These are phyloP conservation scores for Thalia dealbata DNA, from an alignment of 176 grass and related monocot genomes.

Conservation along the genomic window DNA sequence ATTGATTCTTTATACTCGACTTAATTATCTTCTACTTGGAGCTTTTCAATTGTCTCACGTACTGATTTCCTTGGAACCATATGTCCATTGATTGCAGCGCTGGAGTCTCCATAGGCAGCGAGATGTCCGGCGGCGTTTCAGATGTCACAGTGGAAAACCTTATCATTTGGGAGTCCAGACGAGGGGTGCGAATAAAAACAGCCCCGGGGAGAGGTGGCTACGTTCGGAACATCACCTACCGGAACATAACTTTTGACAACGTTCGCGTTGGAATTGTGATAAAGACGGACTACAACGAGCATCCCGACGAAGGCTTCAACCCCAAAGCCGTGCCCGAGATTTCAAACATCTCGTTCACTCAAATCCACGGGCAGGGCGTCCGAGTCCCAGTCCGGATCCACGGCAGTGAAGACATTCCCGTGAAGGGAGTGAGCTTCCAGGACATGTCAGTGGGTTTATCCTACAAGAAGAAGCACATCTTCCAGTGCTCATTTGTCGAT, in stretches of 20 bases:
- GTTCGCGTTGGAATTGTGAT: slow-evolving; percentile 10
- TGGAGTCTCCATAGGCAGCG: slow-evolving; percentile 25
- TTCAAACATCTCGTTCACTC: slow-evolving; percentile 49
- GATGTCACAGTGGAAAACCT: slow-evolving; percentile 15
- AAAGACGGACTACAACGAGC: slow-evolving; percentile 34
- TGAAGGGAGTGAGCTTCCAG: slow-evolving; percentile 54
- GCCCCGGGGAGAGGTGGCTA: slow-evolving; percentile 15
- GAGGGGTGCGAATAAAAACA: slow-evolving; percentile 14
- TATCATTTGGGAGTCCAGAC: slow-evolving; percentile 5
- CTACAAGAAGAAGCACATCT: slow-evolving; percentile 97
- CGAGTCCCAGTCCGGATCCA: slow-evolving; percentile 78
- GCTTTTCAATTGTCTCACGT: neutral
- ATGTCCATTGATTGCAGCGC: slow-evolving; percentile 35
- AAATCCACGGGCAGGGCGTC: slow-evolving; percentile 61
- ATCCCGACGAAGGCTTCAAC: slow-evolving; percentile 68
- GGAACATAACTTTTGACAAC: slow-evolving; percentile 9
- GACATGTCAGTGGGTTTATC: slow-evolving; percentile 73
- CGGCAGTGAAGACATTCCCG: slow-evolving; percentile 69
- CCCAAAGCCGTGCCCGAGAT: slow-evolving; percentile 47
- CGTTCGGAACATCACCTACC: slow-evolving; percentile 5
- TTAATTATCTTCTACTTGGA: neutral
- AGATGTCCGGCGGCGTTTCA: slow-evolving; percentile 18
- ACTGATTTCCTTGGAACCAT: neutral
- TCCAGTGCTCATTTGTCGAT: slow-evolving; percentile 67
- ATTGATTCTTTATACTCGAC: neutral